Conservation (phyloP, 2,329 filamentous ascomycete species). For the Diaporthe citrichinensis region DNA sequence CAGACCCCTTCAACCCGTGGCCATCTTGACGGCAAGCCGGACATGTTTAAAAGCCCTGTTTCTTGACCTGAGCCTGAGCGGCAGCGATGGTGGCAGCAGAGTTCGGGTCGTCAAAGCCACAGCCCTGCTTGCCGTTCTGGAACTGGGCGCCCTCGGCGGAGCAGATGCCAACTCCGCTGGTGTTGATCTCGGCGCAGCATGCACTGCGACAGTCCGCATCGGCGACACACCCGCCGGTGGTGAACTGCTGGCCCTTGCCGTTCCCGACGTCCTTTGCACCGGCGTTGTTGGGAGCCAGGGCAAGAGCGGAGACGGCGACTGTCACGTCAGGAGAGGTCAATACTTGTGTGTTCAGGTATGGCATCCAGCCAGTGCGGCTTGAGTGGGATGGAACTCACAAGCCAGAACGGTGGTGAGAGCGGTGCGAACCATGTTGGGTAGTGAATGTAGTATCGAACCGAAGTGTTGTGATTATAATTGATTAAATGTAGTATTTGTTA, state of each 20-base stretch:
- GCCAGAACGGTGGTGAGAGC: slow-evolving; percentile 46
- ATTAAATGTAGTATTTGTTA: neutral
- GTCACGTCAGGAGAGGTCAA: neutral
- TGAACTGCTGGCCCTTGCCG: slow-evolving; percentile 50
- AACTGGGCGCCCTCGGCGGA: slow-evolving; percentile 49
- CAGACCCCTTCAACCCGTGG: neutral
- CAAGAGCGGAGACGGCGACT: slow-evolving; percentile 48
- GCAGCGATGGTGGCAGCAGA: slow-evolving; percentile 48
- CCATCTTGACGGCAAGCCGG: neutral
- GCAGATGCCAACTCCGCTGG: slow-evolving; percentile 49
- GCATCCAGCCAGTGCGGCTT: neutral
- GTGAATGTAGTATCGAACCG: slow-evolving; percentile 57
- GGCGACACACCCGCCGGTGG: slow-evolving; percentile 52
- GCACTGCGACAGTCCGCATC: slow-evolving; percentile 49
- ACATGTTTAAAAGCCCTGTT: slow-evolving; percentile 49
- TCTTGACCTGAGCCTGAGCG: slow-evolving; percentile 50
- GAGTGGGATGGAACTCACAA: slow-evolving; percentile 43
- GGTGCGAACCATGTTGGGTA: slow-evolving; percentile 51
- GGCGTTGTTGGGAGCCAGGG: slow-evolving; percentile 50
- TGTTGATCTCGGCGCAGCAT: slow-evolving; percentile 49
- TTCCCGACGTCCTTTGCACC: slow-evolving; percentile 50
- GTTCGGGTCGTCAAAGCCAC: slow-evolving; percentile 52
- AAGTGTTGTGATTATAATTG: neutral
- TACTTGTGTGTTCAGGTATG: neutral
- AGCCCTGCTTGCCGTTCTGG: slow-evolving; percentile 54